Percentiles rank a stretch among this genome's conserved stretches.
phyloP scores from a whole-genome alignment of 2,329 filamentous ascomycete species.

The Coniochaeta sp. region DNA sequence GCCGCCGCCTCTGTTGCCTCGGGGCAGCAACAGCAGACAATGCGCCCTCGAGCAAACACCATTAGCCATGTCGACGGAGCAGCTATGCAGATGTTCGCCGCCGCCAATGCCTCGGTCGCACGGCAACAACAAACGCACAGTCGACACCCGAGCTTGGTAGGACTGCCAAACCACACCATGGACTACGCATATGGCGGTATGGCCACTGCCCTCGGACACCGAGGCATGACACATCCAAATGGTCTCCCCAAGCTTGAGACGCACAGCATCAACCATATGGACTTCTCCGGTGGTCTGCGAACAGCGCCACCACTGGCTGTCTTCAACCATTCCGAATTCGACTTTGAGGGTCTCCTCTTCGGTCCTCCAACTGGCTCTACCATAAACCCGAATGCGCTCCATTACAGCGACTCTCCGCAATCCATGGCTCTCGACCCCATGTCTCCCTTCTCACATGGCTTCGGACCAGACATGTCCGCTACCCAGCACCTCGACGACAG shows the following conservation, averaged over 20 bases:
- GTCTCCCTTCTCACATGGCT: conserved; percentile 50
- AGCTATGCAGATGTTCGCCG: conserved; percentile 65
- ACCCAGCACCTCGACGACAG: conserved; percentile 63
- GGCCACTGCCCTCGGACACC: conserved; percentile 60
- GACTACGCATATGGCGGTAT: conserved; percentile 67
- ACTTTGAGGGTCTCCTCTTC: conserved; percentile 65
- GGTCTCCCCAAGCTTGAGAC: conserved; percentile 81
- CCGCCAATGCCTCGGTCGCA: conserved; percentile 47
- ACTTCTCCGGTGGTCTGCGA: conserved; percentile 61
- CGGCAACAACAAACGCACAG: conserved; percentile 49
- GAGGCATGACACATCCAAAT: conserved; percentile 54
- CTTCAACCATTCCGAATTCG: conserved; percentile 56
- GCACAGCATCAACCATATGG: conserved; percentile 56
- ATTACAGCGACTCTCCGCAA: conserved; percentile 75
- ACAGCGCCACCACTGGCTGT: conserved; percentile 66
- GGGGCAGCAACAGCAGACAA: conserved; percentile 51
- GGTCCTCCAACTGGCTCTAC: conserved; percentile 57
- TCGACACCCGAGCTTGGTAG: conserved; percentile 69
- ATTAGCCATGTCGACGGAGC: conserved; percentile 85
- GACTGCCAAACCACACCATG: conserved; percentile 51
- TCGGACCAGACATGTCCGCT: conserved; percentile 33
- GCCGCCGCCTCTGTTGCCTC: conserved; percentile 37
- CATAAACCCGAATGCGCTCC: conserved; percentile 67
- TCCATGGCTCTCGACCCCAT: conserved; percentile 55
- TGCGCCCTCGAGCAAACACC: conserved; percentile 89